Percentiles rank a stretch among this genome's conserved stretches.
Evolutionary conservation across 345 rosid genomes (phyloP).

Genomic region (Sonneratia caseolaris): DNA sequence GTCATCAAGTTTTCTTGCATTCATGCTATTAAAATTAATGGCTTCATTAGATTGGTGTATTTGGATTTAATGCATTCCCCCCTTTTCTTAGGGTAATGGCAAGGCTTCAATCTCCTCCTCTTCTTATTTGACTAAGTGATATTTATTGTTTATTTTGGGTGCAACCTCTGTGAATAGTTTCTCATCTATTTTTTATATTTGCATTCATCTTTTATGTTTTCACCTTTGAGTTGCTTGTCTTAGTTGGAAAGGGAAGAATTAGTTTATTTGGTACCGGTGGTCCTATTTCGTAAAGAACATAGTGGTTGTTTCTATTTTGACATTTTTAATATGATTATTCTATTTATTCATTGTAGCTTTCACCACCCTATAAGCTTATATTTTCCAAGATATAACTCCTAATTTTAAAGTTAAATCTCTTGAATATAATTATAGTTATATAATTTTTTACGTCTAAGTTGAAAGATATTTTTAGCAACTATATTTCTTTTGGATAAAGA

Average conservation of each 20-base stretch:
- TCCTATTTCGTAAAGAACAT: too few species aligned
- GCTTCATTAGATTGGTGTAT: background rate
- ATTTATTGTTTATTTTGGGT: background rate
- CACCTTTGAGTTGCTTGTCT: background rate
- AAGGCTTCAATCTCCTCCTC: background rate
- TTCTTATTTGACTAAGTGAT: background rate
- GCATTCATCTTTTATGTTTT: background rate
- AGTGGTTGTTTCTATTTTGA: background rate
- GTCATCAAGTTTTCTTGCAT: background rate
- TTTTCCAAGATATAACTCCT: too few species aligned
- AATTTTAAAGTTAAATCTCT: too few species aligned
- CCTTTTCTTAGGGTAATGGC: too few species aligned
- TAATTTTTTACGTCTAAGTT: background rate
- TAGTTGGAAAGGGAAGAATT: too few species aligned
- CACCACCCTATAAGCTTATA: too few species aligned
- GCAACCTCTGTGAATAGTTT: background rate
- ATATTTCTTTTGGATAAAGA: too few species aligned
- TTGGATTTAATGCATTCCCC: background rate
- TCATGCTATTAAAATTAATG: background rate
- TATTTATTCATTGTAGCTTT: background rate
- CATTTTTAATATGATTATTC: background rate
- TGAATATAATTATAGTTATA: background rate
- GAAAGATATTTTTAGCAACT: background rate
- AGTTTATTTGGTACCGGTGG: too few species aligned
- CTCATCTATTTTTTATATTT: too few species aligned